Percentiles rank a stretch among this genome's conserved stretches.
phyloP scores from a whole-genome alignment of 805 yeast species.

The Candida cerambycidarum region DNA sequence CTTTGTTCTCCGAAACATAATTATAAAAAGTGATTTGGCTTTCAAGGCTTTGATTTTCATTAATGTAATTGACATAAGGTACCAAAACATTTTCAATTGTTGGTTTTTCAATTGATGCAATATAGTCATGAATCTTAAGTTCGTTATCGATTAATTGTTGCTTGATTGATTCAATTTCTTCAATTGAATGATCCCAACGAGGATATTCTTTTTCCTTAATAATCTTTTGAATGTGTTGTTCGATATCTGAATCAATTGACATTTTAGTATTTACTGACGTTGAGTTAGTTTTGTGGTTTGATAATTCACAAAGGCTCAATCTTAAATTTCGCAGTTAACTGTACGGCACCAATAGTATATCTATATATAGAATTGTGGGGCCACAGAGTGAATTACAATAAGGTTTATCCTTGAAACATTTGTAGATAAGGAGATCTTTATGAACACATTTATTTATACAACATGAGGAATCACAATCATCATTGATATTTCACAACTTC shows the following conservation, averaged over 20 bases:
- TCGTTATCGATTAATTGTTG: conserved; percentile 45
- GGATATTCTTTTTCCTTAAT: conserved; percentile 27
- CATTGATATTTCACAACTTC: background rate
- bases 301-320: background rate
- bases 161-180: conserved; percentile 43
- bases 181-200: conserved; percentile 61
- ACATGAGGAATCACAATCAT: no score
- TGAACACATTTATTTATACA: no score
- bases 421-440: no score
- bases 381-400: background rate
- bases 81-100: conserved; percentile 56
- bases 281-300: background rate
- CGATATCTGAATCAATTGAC: background rate
- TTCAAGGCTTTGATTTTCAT: conserved; percentile 43
- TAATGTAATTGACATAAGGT: conserved; percentile 53
- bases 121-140: conserved; percentile 48
- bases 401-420: background rate
- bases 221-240: background rate
- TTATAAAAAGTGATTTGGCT: conserved; percentile 66
- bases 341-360: background rate
- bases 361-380: no score
- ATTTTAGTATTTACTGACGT: background rate
- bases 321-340: background rate
- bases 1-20: conserved; percentile 65
- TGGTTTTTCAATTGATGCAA: conserved; percentile 51